Percentiles rank a stretch among this genome's conserved stretches.
These are phyloP conservation scores for Saraca asoca DNA, from an alignment of 331 rosid genomes.

Conservation along the genomic window DNA sequence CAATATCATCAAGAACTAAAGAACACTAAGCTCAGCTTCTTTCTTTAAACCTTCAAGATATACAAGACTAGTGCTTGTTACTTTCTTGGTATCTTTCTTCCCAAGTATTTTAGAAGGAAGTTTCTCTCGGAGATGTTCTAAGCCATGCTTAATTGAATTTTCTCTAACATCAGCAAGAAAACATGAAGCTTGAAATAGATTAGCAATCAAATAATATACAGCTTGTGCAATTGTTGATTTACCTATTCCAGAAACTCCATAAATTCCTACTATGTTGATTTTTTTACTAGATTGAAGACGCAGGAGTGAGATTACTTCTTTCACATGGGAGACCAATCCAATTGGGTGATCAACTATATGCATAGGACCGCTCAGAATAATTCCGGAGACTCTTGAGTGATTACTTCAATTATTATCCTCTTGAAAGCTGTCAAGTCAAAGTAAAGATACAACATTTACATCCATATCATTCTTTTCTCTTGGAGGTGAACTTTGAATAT, in stretches of 20 bases:
- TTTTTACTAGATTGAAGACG: neutral
- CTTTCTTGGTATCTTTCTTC: neutral
- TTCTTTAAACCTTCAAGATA: neutral
- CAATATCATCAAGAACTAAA: neutral
- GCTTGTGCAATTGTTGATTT: conserved; percentile 12
- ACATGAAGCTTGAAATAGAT: neutral
- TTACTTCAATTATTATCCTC: too few species aligned
- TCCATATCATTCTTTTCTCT: too few species aligned
- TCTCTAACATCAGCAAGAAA: conserved; percentile 1
- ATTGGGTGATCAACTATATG: neutral
- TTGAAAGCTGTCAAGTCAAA: too few species aligned
- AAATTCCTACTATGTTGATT: neutral
- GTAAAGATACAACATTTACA: too few species aligned
- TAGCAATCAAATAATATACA: neutral
- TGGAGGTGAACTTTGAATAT: too few species aligned
- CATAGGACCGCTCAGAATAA: neutral
- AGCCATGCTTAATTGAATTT: neutral
- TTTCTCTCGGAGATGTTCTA: neutral
- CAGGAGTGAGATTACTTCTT: neutral
- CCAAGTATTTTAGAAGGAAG: neutral
- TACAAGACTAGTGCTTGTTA: too few species aligned
- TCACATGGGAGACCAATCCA: conserved; percentile 2
- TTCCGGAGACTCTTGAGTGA: neutral
- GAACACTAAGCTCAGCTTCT: neutral
- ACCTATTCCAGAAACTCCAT: neutral